Percentiles rank a stretch among this genome's conserved stretches.
Evolutionary conservation across 2,329 filamentous ascomycete genomes (phyloP).

Genomic region (Fusarium penzigii): DNA sequence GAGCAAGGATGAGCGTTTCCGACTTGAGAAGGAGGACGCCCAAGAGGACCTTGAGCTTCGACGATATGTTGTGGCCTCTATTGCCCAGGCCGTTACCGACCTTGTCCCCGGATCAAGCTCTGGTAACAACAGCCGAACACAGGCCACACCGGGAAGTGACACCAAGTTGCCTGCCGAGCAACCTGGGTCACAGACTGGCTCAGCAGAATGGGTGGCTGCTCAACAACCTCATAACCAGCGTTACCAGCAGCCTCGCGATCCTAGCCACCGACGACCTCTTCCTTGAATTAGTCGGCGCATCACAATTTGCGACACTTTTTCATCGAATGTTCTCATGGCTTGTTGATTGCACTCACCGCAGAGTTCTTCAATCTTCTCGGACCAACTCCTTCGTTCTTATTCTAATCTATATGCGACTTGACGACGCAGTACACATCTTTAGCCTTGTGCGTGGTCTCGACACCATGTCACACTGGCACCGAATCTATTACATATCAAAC

Average conservation of each 20-base stretch:
- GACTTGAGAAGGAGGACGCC: slow-evolving; percentile 77
- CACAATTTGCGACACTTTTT: slow-evolving; percentile 14
- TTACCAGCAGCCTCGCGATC: slow-evolving; percentile 49
- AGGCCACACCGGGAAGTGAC: slow-evolving; percentile 46
- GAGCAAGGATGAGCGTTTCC: slow-evolving; percentile 81
- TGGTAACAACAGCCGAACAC: slow-evolving; percentile 20
- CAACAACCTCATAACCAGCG: slow-evolving; percentile 44
- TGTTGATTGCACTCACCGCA: neutral
- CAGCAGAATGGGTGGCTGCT: slow-evolving; percentile 52
- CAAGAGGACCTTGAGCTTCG: slow-evolving; percentile 75
- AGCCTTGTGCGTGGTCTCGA: slow-evolving; percentile 1
- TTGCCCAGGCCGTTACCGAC: slow-evolving; percentile 71
- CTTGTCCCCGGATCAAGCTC: slow-evolving; percentile 54
- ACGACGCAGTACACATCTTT: neutral
- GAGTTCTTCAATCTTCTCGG: neutral
- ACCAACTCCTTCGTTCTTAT: neutral
- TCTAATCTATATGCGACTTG: neutral
- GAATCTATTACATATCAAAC: slow-evolving; percentile 19
- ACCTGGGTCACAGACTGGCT: slow-evolving; percentile 52
- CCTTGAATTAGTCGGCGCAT: slow-evolving; percentile 31
- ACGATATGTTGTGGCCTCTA: slow-evolving; percentile 70
- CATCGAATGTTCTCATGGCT: neutral
- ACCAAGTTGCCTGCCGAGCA: slow-evolving; percentile 63
- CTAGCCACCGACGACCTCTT: slow-evolving; percentile 41
- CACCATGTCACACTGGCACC: slow-evolving; percentile 6